Conservation (phyloP, 148 eudicot species). For the Fagopyrum esculentum region DNA sequence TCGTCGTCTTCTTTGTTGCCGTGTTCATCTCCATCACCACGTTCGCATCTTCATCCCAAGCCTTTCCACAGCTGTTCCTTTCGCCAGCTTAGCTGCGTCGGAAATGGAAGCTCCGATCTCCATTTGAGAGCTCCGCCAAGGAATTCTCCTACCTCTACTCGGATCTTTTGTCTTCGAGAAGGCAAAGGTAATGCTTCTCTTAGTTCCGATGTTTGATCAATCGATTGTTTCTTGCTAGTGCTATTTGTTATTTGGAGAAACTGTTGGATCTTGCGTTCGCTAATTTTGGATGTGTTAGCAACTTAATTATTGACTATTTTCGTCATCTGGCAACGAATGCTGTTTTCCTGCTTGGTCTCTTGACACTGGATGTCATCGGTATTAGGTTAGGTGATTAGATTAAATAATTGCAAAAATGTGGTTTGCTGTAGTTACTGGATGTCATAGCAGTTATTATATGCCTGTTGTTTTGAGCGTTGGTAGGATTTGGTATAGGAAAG, state of each 20-base stretch:
- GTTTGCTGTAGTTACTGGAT: not conserved
- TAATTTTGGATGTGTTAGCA: not conserved
- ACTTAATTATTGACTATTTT: not conserved
- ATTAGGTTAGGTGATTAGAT: not conserved
- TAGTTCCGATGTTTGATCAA: not conserved
- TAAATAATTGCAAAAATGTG: not conserved
- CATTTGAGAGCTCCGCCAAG: not conserved
- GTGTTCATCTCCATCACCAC: slow-evolving; percentile 1
- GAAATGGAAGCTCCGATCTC: slow-evolving; percentile 9
- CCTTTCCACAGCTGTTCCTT: not conserved
- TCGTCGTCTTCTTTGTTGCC: slow-evolving; percentile 8
- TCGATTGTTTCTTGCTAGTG: not conserved
- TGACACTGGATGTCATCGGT: not conserved
- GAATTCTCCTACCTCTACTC: not conserved
- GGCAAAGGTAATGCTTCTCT: not conserved
- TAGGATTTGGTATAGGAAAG: not conserved
- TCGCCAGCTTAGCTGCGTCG: not conserved
- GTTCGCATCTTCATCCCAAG: not conserved
- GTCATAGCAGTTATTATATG: not conserved
- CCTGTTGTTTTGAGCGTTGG: not conserved
- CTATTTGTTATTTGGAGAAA: not conserved
- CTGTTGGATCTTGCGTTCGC: not conserved
- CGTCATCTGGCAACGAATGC: not conserved
- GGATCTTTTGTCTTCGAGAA: not conserved
- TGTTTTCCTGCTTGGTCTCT: not conserved